Conservation (phyloP, 2,329 filamentous ascomycete genomes). For the Fusarium sp. region DNA sequence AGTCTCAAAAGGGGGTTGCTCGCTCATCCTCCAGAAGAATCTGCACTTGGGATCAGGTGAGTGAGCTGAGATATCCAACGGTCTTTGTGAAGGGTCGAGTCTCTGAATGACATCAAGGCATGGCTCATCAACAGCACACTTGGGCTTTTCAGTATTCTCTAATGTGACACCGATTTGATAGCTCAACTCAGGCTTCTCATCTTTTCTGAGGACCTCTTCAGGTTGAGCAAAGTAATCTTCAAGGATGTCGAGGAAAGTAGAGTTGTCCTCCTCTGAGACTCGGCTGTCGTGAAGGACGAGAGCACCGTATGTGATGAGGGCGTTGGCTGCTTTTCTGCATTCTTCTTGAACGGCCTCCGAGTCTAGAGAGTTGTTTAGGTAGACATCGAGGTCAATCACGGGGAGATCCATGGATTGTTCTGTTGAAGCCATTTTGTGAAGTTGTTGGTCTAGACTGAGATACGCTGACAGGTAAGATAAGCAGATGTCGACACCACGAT, state of each 20-base stretch:
- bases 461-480: background rate
- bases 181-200: conserved; percentile 66
- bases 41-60: conserved; percentile 68
- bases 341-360: conserved; percentile 59
- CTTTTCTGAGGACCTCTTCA: conserved; percentile 53
- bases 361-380: conserved; percentile 55
- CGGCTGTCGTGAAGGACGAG: conserved; percentile 68
- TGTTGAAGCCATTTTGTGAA: conserved; percentile 30
- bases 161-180: conserved; percentile 71
- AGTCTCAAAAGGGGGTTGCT: conserved; percentile 62
- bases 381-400: conserved; percentile 67
- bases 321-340: conserved; percentile 62
- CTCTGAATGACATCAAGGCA: conserved; percentile 66
- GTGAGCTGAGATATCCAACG: conserved; percentile 66
- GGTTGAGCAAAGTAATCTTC: conserved; percentile 72
- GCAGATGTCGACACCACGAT: background rate
- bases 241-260: conserved; percentile 67
- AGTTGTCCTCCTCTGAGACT: conserved; percentile 64
- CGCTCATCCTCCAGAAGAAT: conserved; percentile 70
- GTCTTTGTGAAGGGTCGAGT: conserved; percentile 63
- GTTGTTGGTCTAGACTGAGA: background rate
- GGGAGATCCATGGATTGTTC: conserved; percentile 64
- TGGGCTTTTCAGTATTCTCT: conserved; percentile 70
- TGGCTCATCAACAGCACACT: conserved; percentile 69
- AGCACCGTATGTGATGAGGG: conserved; percentile 68